Percentiles rank a stretch among this genome's conserved stretches.
Conservation (phyloP, 2,329 filamentous ascomycete genomes). For the Paramyrothecium roridum region DNA sequence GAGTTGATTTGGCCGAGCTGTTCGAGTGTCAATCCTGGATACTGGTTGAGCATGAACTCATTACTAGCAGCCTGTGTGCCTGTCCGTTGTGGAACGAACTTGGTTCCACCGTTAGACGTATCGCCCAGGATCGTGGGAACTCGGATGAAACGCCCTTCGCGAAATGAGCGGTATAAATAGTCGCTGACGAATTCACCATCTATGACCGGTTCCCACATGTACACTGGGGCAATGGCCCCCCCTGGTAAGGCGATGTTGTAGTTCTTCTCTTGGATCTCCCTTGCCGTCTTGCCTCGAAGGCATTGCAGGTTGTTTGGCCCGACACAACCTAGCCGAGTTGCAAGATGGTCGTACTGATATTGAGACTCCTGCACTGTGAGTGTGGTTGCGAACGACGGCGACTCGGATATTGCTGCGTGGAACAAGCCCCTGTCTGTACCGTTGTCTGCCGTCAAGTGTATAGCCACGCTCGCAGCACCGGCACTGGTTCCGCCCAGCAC, state of each 20-base stretch:
- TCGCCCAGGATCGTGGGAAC: conserved; percentile 49
- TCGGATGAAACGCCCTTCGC: conserved; percentile 46
- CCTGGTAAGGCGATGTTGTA: conserved; percentile 29
- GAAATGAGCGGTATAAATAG: conserved; percentile 45
- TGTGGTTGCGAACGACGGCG: conserved; percentile 47
- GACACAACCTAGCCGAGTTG: conserved; percentile 38
- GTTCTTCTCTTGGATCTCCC: conserved; percentile 39
- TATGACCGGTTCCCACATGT: conserved; percentile 52
- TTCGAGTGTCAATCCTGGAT: conserved; percentile 25
- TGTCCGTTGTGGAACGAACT: conserved; percentile 25
- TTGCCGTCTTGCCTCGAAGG: conserved; percentile 37
- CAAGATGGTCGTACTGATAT: conserved; percentile 50
- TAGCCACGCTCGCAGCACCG: conserved; percentile 61
- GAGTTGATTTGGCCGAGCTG: conserved; percentile 26
- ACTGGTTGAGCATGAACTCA: conserved; percentile 28
- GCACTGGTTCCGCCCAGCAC: conserved; percentile 67
- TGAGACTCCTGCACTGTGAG: conserved; percentile 42
- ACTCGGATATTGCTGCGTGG: conserved; percentile 47
- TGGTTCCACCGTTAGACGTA: conserved; percentile 34
- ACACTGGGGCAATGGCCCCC: conserved; percentile 33
- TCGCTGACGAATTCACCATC: conserved; percentile 51
- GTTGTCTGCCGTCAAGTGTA: conserved; percentile 58
- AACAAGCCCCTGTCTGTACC: conserved; percentile 47
- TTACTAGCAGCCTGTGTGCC: conserved; percentile 29
- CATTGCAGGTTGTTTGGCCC: conserved; percentile 39